These are phyloP conservation scores for Esteya vermicola DNA, from an alignment of 2,329 filamentous ascomycete genomes.

Conservation along the genomic window DNA sequence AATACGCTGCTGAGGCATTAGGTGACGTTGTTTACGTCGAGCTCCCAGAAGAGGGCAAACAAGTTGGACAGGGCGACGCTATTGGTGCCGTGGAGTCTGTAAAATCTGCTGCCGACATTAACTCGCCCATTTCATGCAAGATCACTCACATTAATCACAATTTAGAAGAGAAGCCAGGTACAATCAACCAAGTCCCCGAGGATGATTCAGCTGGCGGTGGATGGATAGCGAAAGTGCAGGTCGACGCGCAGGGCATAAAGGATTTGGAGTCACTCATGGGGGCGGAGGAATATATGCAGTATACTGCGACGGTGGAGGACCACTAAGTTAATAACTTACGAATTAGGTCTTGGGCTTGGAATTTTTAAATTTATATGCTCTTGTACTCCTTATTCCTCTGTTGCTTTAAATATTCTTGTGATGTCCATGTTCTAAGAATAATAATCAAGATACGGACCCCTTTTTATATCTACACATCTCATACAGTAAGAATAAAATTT, in stretches of 20 bases:
- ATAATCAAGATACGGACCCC: no score
- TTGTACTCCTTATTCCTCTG: no score
- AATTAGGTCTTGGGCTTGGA: no score
- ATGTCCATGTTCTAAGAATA: no score
- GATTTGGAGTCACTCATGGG: slow-evolving; percentile 70
- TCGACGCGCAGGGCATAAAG: slow-evolving; percentile 48
- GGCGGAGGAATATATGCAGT: slow-evolving; percentile 60
- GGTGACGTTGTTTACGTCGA: slow-evolving; percentile 97
- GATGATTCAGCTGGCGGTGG: slow-evolving; percentile 59
- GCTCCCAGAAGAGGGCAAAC: slow-evolving; percentile 59
- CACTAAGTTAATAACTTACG: no score
- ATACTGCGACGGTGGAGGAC: slow-evolving; percentile 36
- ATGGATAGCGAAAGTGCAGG: slow-evolving; percentile 83
- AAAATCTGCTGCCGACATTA: slow-evolving; percentile 96
- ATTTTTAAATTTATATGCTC: no score
- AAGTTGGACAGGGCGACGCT: slow-evolving; percentile 62
- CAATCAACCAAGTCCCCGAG: slow-evolving; percentile 85
- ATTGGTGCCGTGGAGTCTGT: slow-evolving; percentile 96
- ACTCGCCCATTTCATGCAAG: slow-evolving; percentile 69
- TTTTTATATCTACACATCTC: no score
- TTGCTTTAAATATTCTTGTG: no score
- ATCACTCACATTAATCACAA: slow-evolving; percentile 59
- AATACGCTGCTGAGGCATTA: slow-evolving; percentile 81
- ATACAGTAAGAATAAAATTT: no score
- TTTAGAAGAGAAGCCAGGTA: slow-evolving; percentile 73